These are phyloP conservation scores for Kuraishia ogatae DNA, from an alignment of 805 yeast species.

Conservation along the genomic window DNA sequence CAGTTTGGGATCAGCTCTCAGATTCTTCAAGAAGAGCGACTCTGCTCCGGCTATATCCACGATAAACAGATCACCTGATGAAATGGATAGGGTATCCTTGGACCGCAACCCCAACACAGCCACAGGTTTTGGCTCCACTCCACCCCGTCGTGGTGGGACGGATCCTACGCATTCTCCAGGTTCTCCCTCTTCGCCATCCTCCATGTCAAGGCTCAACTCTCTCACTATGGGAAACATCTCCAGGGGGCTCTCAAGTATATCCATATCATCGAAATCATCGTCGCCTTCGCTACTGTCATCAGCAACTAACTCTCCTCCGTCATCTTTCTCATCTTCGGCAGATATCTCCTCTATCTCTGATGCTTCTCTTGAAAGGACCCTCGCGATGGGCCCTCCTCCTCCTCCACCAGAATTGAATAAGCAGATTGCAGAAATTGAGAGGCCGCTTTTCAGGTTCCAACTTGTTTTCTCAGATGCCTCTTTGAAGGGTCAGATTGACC, in stretches of 20 bases:
- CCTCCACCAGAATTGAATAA: constrained; percentile 36
- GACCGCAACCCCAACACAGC: background rate
- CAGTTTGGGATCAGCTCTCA: constrained; percentile 14
- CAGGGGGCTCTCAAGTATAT: constrained; percentile 7
- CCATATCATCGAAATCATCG: constrained; percentile 19
- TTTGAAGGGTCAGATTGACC: background rate
- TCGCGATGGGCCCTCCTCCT: constrained; percentile 9
- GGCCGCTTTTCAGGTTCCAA: constrained; percentile 40
- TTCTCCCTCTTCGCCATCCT: constrained; percentile 5
- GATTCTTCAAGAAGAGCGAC: constrained; percentile 15
- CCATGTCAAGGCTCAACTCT: constrained; percentile 8
- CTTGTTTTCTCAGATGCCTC: constrained; percentile 30
- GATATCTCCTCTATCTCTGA: constrained; percentile 1
- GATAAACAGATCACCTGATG: background rate
- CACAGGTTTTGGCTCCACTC: background rate
- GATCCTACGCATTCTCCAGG: background rate
- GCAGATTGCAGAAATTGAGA: constrained; percentile 33
- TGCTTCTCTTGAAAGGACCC: constrained; percentile 2
- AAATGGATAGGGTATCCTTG: background rate
- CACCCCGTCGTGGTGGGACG: background rate
- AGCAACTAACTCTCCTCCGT: constrained; percentile 16
- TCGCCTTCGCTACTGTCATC: constrained; percentile 19
- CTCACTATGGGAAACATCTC: constrained; percentile 14
- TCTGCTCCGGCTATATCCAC: background rate
- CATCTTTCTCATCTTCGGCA: constrained; percentile 8